These are phyloP conservation scores for Leishmania turanica DNA, from an alignment of 208 protist species.

Conservation along the genomic window DNA sequence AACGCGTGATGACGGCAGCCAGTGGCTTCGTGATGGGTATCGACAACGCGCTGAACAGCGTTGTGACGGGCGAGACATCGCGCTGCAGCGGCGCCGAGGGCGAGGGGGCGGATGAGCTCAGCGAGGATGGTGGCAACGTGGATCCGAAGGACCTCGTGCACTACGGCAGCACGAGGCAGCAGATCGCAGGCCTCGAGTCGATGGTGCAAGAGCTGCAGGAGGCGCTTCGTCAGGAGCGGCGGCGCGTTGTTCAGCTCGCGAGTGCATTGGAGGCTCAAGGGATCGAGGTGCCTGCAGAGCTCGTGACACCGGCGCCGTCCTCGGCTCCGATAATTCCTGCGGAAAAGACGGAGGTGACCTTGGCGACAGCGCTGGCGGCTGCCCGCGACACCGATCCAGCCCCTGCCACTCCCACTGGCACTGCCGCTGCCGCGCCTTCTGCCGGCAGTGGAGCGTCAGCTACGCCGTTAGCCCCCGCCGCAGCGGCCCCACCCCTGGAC, in stretches of 20 bases:
- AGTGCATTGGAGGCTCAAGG: slow-evolving; percentile 26
- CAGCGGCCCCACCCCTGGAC: neutral
- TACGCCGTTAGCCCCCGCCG: neutral
- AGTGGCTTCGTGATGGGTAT: slow-evolving; percentile 46
- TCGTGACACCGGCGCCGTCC: neutral
- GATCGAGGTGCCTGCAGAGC: slow-evolving; percentile 32
- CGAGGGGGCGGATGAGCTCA: neutral
- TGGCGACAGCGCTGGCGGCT: neutral
- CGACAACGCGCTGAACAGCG: slow-evolving; percentile 45
- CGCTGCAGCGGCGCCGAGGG: slow-evolving; percentile 10
- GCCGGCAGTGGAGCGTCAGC: neutral
- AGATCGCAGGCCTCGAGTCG: slow-evolving; percentile 46
- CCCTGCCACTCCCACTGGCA: neutral
- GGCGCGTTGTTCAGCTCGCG: slow-evolving; percentile 33
- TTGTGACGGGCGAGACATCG: slow-evolving; percentile 18
- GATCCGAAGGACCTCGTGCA: slow-evolving; percentile 13
- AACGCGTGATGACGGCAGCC: slow-evolving; percentile 42
- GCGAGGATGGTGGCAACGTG: slow-evolving; percentile 28
- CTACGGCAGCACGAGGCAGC: slow-evolving; percentile 17
- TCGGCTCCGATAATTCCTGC: neutral
- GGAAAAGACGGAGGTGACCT: neutral
- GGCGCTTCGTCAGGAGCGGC: slow-evolving; percentile 46
- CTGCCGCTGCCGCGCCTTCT: neutral
- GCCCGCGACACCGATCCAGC: neutral
- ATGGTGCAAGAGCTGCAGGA: slow-evolving; percentile 66